phyloP scores from a whole-genome alignment of 2,329 filamentous ascomycete species.

The Venturiaceae sp. region DNA sequence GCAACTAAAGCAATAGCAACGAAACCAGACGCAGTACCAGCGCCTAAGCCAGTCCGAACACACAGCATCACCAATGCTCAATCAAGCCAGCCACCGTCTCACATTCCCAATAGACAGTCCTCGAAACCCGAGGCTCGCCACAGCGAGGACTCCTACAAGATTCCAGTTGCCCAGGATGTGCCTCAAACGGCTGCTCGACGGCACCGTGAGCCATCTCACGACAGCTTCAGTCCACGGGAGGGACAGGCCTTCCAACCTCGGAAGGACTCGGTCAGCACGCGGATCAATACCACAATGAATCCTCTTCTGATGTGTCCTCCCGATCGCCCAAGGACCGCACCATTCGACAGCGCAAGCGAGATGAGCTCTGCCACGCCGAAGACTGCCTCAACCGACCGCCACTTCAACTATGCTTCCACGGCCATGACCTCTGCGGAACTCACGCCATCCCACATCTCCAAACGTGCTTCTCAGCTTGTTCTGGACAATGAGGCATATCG shows the following conservation, averaged over 20 bases:
- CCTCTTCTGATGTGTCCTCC: background rate
- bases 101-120: constrained; percentile 1
- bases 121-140: constrained; percentile 11
- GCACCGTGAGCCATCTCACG: background rate
- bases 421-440: constrained; percentile 31
- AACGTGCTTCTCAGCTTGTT: constrained; percentile 22
- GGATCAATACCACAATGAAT: background rate
- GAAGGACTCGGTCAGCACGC: background rate
- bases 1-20: constrained; percentile 10
- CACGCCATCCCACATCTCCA: constrained; percentile 28
- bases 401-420: constrained; percentile 26
- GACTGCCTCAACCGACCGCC: constrained; percentile 30
- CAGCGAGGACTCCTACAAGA: background rate
- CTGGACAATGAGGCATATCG: constrained; percentile 14
- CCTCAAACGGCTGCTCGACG: background rate
- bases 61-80: background rate
- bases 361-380: constrained; percentile 29
- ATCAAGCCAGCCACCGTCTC: background rate
- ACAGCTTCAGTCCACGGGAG: background rate
- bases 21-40: background rate
- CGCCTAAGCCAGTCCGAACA: constrained; percentile 5
- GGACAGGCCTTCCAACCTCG: background rate
- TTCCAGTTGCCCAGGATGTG: background rate
- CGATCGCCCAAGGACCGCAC: background rate
- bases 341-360: constrained; percentile 14